Percentiles rank a stretch among this genome's conserved stretches.
phyloP scores from a whole-genome alignment of 2,329 filamentous ascomycete genomes.

The Cladophialophora psammophila region DNA sequence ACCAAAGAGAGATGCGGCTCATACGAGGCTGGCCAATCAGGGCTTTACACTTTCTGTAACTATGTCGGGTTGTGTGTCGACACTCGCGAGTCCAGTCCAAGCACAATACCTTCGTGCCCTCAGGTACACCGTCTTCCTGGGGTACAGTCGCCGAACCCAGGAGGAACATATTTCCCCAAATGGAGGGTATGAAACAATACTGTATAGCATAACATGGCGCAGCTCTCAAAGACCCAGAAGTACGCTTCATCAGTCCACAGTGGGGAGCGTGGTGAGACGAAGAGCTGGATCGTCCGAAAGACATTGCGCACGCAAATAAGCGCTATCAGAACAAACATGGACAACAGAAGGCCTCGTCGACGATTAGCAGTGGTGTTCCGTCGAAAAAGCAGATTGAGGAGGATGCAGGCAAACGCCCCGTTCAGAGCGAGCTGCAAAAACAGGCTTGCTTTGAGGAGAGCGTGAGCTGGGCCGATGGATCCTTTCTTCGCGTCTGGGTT shows the following conservation, averaged over 20 bases:
- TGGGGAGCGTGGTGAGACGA: constrained; percentile 21
- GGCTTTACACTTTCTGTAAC: background rate
- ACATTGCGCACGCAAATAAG: constrained; percentile 24
- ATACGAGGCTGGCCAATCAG: background rate
- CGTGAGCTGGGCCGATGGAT: constrained; percentile 21
- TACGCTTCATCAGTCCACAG: constrained; percentile 29
- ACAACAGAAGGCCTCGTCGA: background rate
- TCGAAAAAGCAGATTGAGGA: background rate
- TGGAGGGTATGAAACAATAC: constrained; percentile 25
- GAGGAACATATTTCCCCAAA: constrained; percentile 12
- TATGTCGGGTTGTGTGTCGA: too few species aligned
- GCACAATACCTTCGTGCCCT: background rate
- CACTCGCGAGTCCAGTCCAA: background rate
- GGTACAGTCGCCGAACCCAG: background rate
- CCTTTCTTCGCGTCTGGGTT: constrained; percentile 11
- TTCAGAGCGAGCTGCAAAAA: constrained; percentile 28
- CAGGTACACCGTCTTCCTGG: background rate
- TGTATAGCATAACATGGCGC: constrained; percentile 25
- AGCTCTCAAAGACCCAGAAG: constrained; percentile 34
- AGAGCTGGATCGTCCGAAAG: constrained; percentile 34
- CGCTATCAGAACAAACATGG: constrained; percentile 8
- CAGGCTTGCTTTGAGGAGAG: constrained; percentile 28
- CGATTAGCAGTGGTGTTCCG: background rate
- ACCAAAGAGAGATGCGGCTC: background rate
- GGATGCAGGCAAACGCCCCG: constrained; percentile 12